Conservation (phyloP, 1,139 yeast genomes). For the Pichia sp. region DNA sequence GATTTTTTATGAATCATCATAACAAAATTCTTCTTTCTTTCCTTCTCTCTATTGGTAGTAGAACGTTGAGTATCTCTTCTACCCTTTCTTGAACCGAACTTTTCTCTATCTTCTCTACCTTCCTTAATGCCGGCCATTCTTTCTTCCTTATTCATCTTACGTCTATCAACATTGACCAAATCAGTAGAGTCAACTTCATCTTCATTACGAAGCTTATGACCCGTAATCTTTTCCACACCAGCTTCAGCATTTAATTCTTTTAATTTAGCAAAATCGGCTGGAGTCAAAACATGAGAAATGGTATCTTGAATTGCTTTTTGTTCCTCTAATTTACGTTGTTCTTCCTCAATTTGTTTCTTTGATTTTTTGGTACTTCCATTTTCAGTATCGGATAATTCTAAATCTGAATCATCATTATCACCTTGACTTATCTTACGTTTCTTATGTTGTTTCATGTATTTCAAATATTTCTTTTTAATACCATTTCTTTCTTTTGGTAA, state of each 20-base stretch:
- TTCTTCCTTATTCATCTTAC: conserved; percentile 85
- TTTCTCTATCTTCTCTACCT: conserved; percentile 89
- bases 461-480: conserved; percentile 29
- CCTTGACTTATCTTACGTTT: conserved; percentile 23
- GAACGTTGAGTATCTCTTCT: conserved; percentile 71
- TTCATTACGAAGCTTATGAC: conserved; percentile 48
- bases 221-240: conserved; percentile 71
- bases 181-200: conserved; percentile 76
- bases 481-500: conserved; percentile 39
- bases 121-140: conserved; percentile 80
- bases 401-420: conserved; percentile 37
- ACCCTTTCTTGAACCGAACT: conserved; percentile 83
- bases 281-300: conserved; percentile 77
- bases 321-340: conserved; percentile 25
- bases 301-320: conserved; percentile 53
- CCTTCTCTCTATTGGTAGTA: conserved; percentile 93
- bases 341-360: conserved; percentile 30
- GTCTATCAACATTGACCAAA: conserved; percentile 77
- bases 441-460: conserved; percentile 30
- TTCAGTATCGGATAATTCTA: conserved; percentile 37
- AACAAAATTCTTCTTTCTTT: conserved; percentile 95
- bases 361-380: conserved; percentile 28
- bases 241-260: conserved; percentile 82
- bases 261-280: conserved; percentile 94
- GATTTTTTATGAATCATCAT: conserved; percentile 96